Evolutionary conservation across 2,329 filamentous ascomycete species (phyloP).

Genomic region (Apiospora malaysiana): DNA sequence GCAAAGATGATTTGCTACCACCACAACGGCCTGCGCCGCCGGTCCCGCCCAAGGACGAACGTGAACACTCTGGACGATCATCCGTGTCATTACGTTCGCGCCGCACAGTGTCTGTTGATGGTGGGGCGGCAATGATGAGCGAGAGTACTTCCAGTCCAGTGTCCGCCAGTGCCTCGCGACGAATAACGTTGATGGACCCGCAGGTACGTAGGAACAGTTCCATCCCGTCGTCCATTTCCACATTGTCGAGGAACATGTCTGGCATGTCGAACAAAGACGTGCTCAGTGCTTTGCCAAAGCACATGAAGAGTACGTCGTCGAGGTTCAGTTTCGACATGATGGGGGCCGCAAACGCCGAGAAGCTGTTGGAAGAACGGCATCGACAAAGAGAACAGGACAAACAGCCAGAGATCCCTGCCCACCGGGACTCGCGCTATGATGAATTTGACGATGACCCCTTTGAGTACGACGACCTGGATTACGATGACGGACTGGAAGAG

Average conservation of each 20-base stretch:
- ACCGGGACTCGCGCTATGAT: conserved; percentile 61
- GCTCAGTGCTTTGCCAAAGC: conserved; percentile 60
- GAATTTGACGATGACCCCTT: conserved; percentile 67
- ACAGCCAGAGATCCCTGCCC: conserved; percentile 47
- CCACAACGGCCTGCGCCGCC: conserved; percentile 37
- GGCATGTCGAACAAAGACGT: conserved; percentile 49
- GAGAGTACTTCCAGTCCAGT: conserved; percentile 25
- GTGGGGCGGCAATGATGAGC: conserved; percentile 32
- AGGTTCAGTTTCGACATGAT: conserved; percentile 85
- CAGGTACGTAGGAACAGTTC: conserved; percentile 33
- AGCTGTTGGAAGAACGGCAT: conserved; percentile 75
- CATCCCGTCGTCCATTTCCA: conserved; percentile 43
- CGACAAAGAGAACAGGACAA: conserved; percentile 70
- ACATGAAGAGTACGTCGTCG: conserved; percentile 79
- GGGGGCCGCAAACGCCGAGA: conserved; percentile 70
- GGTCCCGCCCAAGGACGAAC: conserved; percentile 47
- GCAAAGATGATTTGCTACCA: conserved; percentile 2
- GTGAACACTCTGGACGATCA: conserved; percentile 34
- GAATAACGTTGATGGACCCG: conserved; percentile 21
- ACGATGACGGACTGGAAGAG: conserved; percentile 70
- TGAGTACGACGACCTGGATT: conserved; percentile 69
- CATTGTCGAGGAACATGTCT: conserved; percentile 52
- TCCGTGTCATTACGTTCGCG: conserved; percentile 43
- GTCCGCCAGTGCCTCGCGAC: conserved; percentile 24
- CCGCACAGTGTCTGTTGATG: conserved; percentile 37